These are phyloP conservation scores for Scortechinia acanthostroma DNA, from an alignment of 2,329 filamentous ascomycete genomes.

Conservation along the genomic window DNA sequence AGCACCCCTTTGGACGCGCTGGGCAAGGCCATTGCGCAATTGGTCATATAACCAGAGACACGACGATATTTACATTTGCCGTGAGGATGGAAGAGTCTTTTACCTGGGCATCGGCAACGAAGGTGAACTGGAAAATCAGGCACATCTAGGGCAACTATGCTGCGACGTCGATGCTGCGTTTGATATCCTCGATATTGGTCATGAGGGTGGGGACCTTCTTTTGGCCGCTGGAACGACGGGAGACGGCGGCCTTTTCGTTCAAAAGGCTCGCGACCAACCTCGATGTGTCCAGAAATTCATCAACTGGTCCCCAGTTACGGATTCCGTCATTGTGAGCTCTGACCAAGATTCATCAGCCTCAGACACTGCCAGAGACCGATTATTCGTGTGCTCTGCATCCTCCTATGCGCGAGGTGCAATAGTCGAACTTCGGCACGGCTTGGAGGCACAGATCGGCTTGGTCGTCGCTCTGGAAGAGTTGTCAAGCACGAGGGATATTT, in stretches of 20 bases:
- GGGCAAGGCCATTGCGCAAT: conserved; percentile 71
- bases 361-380: background rate
- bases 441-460: background rate
- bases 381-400: background rate
- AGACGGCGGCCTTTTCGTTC: background rate
- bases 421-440: background rate
- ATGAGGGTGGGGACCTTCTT: background rate
- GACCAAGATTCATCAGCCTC: background rate
- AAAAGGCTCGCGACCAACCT: background rate
- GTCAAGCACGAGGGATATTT: conserved; percentile 1
- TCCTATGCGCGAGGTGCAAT: background rate
- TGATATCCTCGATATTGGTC: conserved; percentile 47
- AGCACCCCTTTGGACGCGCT: conserved; percentile 66
- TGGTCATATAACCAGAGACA: conserved; percentile 51
- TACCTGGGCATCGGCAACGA: conserved; percentile 62
- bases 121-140: conserved; percentile 43
- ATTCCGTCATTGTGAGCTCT: background rate
- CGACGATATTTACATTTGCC: conserved; percentile 78
- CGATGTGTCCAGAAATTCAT: background rate
- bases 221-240: background rate
- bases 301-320: background rate
- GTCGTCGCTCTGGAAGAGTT: background rate
- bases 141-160: conserved; percentile 56
- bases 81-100: conserved; percentile 78
- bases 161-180: conserved; percentile 78